These are phyloP conservation scores for Suillus variegatus DNA, from an alignment of 768 basidiomycete species.

Conservation along the genomic window DNA sequence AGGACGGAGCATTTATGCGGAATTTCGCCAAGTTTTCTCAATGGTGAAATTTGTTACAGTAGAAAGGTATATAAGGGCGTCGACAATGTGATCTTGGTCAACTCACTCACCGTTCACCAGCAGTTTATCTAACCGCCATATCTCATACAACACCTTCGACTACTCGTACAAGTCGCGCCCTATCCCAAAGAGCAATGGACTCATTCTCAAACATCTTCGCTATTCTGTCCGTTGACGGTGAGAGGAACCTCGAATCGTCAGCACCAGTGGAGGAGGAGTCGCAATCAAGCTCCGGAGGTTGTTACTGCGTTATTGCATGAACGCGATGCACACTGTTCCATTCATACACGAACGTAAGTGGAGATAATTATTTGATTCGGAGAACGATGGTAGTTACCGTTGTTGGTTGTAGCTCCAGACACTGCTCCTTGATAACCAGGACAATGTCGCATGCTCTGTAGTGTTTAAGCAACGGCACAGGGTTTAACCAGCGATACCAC, in stretches of 20 bases:
- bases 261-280: slow-evolving; percentile 1
- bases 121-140: background rate
- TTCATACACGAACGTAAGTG: background rate
- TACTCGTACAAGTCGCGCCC: background rate
- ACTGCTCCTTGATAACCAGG: background rate
- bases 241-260: background rate
- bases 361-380: background rate
- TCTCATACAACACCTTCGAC: background rate
- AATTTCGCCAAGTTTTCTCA: background rate
- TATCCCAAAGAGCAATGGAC: background rate
- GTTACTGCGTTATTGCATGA: background rate
- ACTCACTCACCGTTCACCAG: background rate
- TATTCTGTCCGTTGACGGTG: background rate
- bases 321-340: too few relatives aligned
- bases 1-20: background rate
- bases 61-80: background rate
- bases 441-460: background rate
- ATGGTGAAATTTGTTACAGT: background rate
- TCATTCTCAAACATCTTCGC: slow-evolving; percentile 1
- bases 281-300: background rate
- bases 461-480: background rate
- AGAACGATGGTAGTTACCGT: background rate
- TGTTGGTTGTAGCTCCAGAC: background rate
- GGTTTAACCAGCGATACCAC: background rate
- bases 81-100: background rate